Percentiles rank a stretch among this genome's conserved stretches.
Conservation (phyloP, 192 early-diverging fungal species). For the Coemansia sp. region DNA sequence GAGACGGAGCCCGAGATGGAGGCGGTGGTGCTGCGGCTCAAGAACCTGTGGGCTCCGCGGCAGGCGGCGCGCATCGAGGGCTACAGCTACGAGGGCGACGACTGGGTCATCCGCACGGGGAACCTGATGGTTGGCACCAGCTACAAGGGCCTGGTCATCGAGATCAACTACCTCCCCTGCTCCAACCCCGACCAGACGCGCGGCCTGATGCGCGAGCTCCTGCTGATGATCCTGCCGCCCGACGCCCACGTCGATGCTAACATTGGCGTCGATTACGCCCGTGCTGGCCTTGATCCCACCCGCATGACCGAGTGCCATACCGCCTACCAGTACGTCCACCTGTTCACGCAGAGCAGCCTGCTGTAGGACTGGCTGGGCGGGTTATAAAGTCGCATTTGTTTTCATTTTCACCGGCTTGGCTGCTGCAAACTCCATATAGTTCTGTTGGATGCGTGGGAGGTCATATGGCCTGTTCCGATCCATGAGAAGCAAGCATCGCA, state of each 20-base stretch:
- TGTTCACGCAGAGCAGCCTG: constrained; percentile 50
- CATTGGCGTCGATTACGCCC: constrained; percentile 38
- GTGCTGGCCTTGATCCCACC: constrained; percentile 33
- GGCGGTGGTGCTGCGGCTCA: constrained; percentile 40
- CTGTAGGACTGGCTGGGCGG: constrained; percentile 6
- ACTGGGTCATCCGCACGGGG: constrained; percentile 50
- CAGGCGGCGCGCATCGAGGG: constrained; percentile 53
- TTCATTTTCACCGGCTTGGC: not conserved
- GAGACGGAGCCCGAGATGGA: constrained; percentile 55
- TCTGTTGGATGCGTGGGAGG: too few relatives aligned
- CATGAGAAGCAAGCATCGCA: too few relatives aligned
- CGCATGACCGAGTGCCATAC: constrained; percentile 54
- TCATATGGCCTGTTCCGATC: too few relatives aligned
- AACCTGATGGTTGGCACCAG: constrained; percentile 54
- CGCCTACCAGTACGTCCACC: constrained; percentile 52
- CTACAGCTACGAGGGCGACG: constrained; percentile 52
- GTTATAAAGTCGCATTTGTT: not conserved
- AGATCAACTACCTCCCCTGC: constrained; percentile 55
- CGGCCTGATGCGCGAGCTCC: constrained; percentile 49
- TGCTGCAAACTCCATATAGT: too few relatives aligned
- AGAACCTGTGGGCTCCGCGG: constrained; percentile 51
- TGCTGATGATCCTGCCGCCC: constrained; percentile 47
- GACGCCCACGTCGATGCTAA: constrained; percentile 52
- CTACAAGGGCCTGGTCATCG: constrained; percentile 53
- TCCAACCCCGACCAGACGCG: constrained; percentile 44